Base-by-base conservation (phyloP, 768 basidiomycete genomes). In the Roridomyces roridus region DNA sequence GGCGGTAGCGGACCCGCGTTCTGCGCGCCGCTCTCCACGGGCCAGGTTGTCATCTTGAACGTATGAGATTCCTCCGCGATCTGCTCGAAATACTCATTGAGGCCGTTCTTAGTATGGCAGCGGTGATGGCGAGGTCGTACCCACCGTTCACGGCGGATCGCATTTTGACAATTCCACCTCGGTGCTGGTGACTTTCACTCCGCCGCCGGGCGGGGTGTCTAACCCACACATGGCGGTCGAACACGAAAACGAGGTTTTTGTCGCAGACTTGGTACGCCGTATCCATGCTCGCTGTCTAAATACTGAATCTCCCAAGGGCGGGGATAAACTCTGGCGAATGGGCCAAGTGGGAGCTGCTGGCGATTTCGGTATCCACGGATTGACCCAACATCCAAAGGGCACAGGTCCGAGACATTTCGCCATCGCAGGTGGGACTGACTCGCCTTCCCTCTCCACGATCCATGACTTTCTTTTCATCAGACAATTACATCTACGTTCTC, bases 281-380 rank as follows among this genome's bases (percentile, higher is more conserved):
- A 18, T 50, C 28, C 43, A 17, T 28, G 5, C 8, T 24, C 25
- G 4, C 9, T 23, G 44, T 53, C 34, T 51, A 29, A 46, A 21
- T 18, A 20, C 50, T 24, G 6, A 35, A 5, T 31, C 18, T 3
- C 6, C 25, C 23, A 50, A 81, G 79, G 81, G 80, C 17, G 74
- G 65, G 2, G 81, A 81, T 64, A 80, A 71, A 55, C 67, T 81
- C 34, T 82, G 80, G 79, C 70, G 80, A 36, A 73, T 82, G 1
- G 59, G 74, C 47, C 20, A 43, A n/a, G 34, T 34, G 3, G 72
- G 70, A 1, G 59, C 67, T 7, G 66, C 74, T 0, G 75, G 76
- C 0, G 57, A 72, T 7, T 81, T 70, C 65, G 63, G 42, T 21
- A 71, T 81, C 43, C 77, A 77, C 14, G 79, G 80, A 7, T 64